Conservation (phyloP, 257 asterid genomes). For the Solanum lycopersicoides region DNA sequence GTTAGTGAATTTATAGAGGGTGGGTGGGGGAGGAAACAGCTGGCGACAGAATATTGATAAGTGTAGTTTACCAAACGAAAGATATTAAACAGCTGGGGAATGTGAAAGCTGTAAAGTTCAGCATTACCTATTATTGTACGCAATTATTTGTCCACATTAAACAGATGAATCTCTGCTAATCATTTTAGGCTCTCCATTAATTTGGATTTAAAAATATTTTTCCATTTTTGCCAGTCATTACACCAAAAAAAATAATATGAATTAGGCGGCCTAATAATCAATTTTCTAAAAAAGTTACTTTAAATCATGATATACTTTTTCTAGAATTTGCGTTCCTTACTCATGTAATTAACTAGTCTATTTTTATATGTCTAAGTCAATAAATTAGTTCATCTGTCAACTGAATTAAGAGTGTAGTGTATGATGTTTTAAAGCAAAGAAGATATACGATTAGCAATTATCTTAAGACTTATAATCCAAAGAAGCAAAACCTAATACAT, state of each 20-base stretch:
- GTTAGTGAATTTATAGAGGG: neutral
- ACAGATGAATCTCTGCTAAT: neutral
- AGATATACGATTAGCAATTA: neutral
- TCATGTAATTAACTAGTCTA: neutral
- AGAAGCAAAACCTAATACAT: neutral
- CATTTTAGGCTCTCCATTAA: neutral
- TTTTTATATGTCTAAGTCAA: fast-evolving
- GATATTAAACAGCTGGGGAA: neutral
- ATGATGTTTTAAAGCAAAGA: neutral
- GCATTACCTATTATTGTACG: neutral
- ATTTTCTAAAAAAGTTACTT: neutral
- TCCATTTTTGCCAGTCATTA: neutral
- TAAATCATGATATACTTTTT: neutral
- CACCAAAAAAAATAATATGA: neutral
- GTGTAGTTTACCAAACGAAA: neutral
- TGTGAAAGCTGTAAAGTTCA: neutral
- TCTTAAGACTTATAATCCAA: neutral
- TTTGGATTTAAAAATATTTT: neutral
- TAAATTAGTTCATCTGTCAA: neutral
- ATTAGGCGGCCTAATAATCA: too few species aligned
- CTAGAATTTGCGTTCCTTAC: neutral
- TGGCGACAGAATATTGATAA: neutral
- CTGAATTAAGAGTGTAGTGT: neutral
- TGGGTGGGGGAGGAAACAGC: neutral
- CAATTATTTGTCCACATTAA: neutral